phyloP scores from a whole-genome alignment of 305 asterid genomes.

The Fraxinus ornus region DNA sequence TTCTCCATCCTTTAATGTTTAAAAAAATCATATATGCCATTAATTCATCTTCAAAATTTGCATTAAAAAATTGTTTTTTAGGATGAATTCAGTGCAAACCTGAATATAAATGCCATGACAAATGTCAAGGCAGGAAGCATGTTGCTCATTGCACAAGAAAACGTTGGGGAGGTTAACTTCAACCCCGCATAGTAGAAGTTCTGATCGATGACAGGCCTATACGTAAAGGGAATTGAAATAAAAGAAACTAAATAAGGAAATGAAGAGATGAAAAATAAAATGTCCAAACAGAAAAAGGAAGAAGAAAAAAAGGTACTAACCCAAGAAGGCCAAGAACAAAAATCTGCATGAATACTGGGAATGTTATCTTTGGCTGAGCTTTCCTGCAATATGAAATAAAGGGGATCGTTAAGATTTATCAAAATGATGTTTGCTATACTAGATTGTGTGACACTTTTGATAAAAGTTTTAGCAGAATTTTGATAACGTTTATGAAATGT shows the following conservation, averaged over 20 bases:
- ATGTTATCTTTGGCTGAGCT: constrained; percentile 79
- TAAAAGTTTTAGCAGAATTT: no score
- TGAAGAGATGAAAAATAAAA: neutral
- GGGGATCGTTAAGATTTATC: neutral
- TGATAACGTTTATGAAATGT: no score
- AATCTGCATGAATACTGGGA: constrained; percentile 71
- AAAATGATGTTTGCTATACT: no score
- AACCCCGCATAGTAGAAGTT: constrained; percentile 83
- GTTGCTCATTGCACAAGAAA: constrained; percentile 88
- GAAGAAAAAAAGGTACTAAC: constrained; percentile 24
- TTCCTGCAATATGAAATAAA: constrained; percentile 43
- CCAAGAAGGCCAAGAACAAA: constrained; percentile 84
- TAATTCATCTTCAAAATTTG: no score
- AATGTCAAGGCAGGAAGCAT: constrained; percentile 88
- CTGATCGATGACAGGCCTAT: constrained; percentile 90
- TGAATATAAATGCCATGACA: constrained; percentile 75
- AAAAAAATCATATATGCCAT: neutral
- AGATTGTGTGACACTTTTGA: no score
- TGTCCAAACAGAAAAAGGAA: neutral
- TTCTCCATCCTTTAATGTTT: constrained; percentile 67
- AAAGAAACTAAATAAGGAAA: neutral
- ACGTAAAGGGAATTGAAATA: neutral
- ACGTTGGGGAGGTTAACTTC: constrained; percentile 78
- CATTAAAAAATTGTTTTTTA: neutral
- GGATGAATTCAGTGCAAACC: constrained; percentile 31